These are phyloP conservation scores for Plasmodium yoelii DNA, from an alignment of 169 alveolate species.

Conservation along the genomic window DNA sequence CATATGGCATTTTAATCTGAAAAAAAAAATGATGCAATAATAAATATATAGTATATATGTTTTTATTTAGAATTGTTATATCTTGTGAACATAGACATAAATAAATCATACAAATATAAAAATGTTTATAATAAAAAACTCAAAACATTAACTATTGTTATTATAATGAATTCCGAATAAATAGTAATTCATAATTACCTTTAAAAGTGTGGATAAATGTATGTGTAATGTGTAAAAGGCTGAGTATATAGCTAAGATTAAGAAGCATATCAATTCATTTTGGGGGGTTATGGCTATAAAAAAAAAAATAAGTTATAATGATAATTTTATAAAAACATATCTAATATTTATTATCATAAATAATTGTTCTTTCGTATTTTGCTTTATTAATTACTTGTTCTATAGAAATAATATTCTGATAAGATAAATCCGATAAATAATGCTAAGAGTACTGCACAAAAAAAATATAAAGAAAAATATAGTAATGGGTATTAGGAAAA, in stretches of 20 bases:
- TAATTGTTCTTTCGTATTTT: background rate
- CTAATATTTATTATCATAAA: constrained; percentile 8
- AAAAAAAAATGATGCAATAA: background rate
- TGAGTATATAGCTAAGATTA: constrained; percentile 27
- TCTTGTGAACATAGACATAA: background rate
- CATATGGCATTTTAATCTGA: constrained; percentile 52
- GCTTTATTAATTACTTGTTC: constrained; percentile 37
- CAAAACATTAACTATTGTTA: no score
- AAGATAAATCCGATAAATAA: constrained; percentile 1
- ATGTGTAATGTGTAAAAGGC: constrained; percentile 55
- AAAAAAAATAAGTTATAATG: background rate
- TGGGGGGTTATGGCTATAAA: constrained; percentile 36
- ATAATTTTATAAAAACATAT: background rate
- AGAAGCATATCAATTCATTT: constrained; percentile 34
- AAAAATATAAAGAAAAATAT: background rate
- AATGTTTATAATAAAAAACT: no score
- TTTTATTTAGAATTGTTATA: background rate
- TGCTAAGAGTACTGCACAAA: constrained; percentile 42
- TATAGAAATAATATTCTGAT: constrained; percentile 43
- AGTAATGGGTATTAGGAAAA: constrained; percentile 7
- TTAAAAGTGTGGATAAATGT: constrained; percentile 55
- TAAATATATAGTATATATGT: background rate
- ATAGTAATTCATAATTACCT: constrained; percentile 13
- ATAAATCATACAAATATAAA: no score
- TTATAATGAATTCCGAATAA: no score